These are phyloP conservation scores for Flaveria floridana DNA, from an alignment of 140 eudicot genomes.

Conservation along the genomic window DNA sequence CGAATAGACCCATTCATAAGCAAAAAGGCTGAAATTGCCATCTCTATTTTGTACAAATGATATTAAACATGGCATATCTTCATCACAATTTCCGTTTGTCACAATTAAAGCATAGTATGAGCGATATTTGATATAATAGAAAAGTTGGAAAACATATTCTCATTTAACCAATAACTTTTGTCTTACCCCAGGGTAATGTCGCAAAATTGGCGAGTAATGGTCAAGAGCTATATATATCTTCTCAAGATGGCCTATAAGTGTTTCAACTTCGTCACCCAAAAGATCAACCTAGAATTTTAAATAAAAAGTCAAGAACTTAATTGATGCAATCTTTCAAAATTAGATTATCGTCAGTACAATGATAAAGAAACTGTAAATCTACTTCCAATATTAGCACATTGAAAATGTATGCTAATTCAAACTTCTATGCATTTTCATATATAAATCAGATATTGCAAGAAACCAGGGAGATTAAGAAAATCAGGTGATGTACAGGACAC, in stretches of 20 bases:
- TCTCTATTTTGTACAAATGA: slow-evolving; percentile 14
- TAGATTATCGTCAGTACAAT: neutral
- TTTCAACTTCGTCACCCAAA: slow-evolving; percentile 92
- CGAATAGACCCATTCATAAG: slow-evolving; percentile 5
- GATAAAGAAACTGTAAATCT: neutral
- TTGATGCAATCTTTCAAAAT: neutral
- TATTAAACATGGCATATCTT: neutral
- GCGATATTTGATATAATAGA: slow-evolving; percentile 1
- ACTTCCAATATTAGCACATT: neutral
- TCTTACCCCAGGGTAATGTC: slow-evolving; percentile 98
- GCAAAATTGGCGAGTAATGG: slow-evolving; percentile 88
- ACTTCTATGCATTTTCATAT: neutral
- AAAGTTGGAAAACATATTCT: slow-evolving; percentile 2
- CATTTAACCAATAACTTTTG: neutral
- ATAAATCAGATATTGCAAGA: neutral
- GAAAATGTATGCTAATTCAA: neutral
- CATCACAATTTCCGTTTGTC: neutral
- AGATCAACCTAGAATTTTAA: slow-evolving; percentile 76
- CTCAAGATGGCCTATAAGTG: slow-evolving; percentile 65
- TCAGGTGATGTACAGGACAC: neutral
- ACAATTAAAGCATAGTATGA: neutral
- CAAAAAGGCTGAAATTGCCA: neutral
- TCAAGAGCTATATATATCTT: slow-evolving; percentile 90
- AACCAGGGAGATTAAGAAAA: slow-evolving; percentile 7
- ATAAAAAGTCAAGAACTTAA: slow-evolving; percentile 25